Conservation (phyloP, 2,329 filamentous ascomycete genomes). For the Teratosphaeria viscida region DNA sequence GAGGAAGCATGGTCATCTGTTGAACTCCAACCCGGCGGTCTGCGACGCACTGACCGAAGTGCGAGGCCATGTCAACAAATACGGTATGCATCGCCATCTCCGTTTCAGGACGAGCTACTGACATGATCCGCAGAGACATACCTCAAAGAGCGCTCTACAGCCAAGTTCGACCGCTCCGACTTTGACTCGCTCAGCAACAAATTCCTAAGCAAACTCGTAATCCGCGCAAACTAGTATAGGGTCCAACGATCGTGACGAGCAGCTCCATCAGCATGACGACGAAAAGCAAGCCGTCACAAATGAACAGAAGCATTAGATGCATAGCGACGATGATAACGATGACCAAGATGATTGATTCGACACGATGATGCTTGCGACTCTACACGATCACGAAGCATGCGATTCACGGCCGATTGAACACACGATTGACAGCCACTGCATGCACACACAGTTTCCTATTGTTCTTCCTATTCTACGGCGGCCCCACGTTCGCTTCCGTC, state of each 20-base stretch:
- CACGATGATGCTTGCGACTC: background rate
- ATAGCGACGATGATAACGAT: background rate
- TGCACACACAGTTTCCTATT: background rate
- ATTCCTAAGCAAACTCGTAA: conserved; percentile 91
- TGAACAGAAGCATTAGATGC: background rate
- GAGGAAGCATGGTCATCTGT: conserved; percentile 75
- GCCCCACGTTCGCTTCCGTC: background rate
- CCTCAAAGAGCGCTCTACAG: conserved; percentile 60
- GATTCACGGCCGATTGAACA: background rate
- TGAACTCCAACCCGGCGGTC: conserved; percentile 83
- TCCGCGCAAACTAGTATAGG: conserved; percentile 64
- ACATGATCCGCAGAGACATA: conserved; percentile 59
- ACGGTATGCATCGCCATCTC: conserved; percentile 56
- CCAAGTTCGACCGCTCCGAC: conserved; percentile 80
- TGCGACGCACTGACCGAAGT: conserved; percentile 97
- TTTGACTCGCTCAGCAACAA: conserved; percentile 96
- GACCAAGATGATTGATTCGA: background rate
- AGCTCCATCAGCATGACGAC: background rate
- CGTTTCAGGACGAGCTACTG: conserved; percentile 2
- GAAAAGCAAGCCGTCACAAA: background rate
- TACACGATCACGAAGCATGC: background rate
- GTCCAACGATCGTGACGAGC: conserved; percentile 3
- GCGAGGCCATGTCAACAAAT: conserved; percentile 79
- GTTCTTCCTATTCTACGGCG: background rate
- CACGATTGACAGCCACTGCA: background rate